These are phyloP conservation scores for Yamadazyma jaroonii DNA, from an alignment of 1,139 yeast species.

Conservation along the genomic window DNA sequence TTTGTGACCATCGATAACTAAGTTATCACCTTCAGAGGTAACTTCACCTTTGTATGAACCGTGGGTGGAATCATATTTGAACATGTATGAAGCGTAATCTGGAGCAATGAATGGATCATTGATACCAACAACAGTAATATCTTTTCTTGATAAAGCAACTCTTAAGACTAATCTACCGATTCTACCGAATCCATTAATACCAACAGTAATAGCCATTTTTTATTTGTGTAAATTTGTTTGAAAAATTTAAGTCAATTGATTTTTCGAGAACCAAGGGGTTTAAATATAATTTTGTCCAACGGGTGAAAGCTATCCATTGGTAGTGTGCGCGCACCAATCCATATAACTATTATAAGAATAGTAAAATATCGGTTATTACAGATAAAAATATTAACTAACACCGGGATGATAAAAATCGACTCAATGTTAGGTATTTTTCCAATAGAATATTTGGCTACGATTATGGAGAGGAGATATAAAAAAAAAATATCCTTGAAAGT, in stretches of 20 bases:
- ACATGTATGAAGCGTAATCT: constrained; percentile 84
- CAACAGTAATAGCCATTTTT: constrained; percentile 49
- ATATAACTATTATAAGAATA: too few relatives aligned
- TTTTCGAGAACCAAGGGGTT: constrained; percentile 5
- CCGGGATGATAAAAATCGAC: too few relatives aligned
- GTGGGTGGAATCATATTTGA: constrained; percentile 87
- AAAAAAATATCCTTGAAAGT: background rate
- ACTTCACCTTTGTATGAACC: constrained; percentile 74
- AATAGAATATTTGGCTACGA: too few relatives aligned
- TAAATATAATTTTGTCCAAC: constrained; percentile 14
- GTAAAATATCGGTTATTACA: background rate
- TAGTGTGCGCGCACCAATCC: background rate
- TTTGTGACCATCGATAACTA: constrained; percentile 66
- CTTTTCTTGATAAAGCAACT: constrained; percentile 68
- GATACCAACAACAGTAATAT: constrained; percentile 75
- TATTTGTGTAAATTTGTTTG: constrained; percentile 1
- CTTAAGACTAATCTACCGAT: constrained; percentile 85
- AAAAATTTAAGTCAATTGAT: constrained; percentile 1
- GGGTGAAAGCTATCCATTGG: constrained; percentile 19
- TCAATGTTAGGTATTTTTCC: too few relatives aligned
- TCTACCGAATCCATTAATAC: constrained; percentile 90
- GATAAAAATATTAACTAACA: background rate
- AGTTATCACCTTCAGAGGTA: constrained; percentile 49
- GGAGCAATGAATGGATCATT: constrained; percentile 83
- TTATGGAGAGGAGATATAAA: background rate